phyloP scores from a whole-genome alignment of 495 filamentous ascomycete genomes.

The Chaetomidium leptoderma region DNA sequence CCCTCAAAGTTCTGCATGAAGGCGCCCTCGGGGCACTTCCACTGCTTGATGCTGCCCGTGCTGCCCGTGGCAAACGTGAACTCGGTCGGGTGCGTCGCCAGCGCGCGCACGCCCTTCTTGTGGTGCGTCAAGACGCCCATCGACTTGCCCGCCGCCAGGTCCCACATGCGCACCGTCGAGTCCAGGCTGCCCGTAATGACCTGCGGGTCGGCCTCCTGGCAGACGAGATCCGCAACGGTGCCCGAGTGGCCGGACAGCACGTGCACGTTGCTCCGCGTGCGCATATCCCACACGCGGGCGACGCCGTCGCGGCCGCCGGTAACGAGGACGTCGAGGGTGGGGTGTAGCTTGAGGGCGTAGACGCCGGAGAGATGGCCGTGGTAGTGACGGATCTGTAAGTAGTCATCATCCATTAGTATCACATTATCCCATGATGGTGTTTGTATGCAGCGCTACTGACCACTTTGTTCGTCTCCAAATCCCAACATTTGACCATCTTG shows the following conservation, averaged over 20 bases:
- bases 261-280: conserved; percentile 90
- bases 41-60: conserved; percentile 95
- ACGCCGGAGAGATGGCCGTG: conserved; percentile 97
- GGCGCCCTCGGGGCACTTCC: conserved; percentile 96
- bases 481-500: conserved; percentile 99
- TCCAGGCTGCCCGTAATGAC: conserved; percentile 89
- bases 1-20: conserved; percentile 99
- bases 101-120: conserved; percentile 90
- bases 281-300: conserved; percentile 97
- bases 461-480: conserved; percentile 97
- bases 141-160: conserved; percentile 91
- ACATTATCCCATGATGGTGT: not conserved
- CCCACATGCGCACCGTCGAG: conserved; percentile 89
- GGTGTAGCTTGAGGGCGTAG: conserved; percentile 85
- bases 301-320: conserved; percentile 95
- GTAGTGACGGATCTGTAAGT: conserved; percentile 73
- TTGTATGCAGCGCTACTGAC: conserved; percentile 2
- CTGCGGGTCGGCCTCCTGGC: conserved; percentile 95
- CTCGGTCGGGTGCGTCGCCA: conserved; percentile 83
- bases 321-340: conserved; percentile 88
- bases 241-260: conserved; percentile 85
- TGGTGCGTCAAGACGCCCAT: conserved; percentile 97
- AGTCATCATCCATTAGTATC: not conserved
- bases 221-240: conserved; percentile 82
- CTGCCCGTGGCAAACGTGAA: conserved; percentile 95